phyloP scores from a whole-genome alignment of 1,139 yeast genomes.

The Candida anutae region DNA sequence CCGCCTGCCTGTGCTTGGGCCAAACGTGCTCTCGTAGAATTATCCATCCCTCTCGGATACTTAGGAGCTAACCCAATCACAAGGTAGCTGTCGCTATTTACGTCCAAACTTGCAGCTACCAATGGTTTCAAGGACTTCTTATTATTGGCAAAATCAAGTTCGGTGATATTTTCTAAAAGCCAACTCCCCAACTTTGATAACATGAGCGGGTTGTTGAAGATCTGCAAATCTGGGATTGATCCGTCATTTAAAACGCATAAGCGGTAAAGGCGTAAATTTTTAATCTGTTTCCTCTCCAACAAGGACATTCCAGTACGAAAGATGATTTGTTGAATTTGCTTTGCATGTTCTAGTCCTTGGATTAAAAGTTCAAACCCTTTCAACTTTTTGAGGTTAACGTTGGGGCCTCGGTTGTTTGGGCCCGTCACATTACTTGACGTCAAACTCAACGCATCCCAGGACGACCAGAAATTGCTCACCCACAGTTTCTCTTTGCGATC shows the following conservation, averaged over 20 bases:
- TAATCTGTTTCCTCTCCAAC: constrained; percentile 72
- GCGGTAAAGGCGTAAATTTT: constrained; percentile 72
- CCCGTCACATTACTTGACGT: constrained; percentile 11
- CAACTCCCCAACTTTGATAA: constrained; percentile 79
- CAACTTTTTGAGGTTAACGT: constrained; percentile 20
- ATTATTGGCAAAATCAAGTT: constrained; percentile 45
- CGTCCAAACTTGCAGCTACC: constrained; percentile 81
- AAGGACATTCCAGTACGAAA: constrained; percentile 86
- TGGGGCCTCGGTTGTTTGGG: constrained; percentile 7
- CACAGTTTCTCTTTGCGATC: constrained; percentile 58
- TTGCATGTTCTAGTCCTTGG: constrained; percentile 75
- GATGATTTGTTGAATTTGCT: constrained; percentile 72
- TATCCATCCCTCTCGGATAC: constrained; percentile 56
- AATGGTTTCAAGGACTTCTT: constrained; percentile 61
- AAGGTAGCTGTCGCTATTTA: constrained; percentile 65
- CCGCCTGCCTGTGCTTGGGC: constrained; percentile 12
- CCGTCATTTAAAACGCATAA: constrained; percentile 85
- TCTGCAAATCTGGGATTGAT: constrained; percentile 61
- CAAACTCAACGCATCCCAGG: constrained; percentile 83
- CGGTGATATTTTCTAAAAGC: constrained; percentile 87
- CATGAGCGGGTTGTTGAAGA: constrained; percentile 82
- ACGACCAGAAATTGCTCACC: constrained; percentile 88
- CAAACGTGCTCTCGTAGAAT: constrained; percentile 35
- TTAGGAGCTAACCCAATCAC: constrained; percentile 89
- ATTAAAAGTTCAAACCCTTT: constrained; percentile 51